Percentiles rank a stretch among this genome's conserved stretches.
phyloP scores from a whole-genome alignment of 75 land plant species.

The Sequoia sempervirens region DNA sequence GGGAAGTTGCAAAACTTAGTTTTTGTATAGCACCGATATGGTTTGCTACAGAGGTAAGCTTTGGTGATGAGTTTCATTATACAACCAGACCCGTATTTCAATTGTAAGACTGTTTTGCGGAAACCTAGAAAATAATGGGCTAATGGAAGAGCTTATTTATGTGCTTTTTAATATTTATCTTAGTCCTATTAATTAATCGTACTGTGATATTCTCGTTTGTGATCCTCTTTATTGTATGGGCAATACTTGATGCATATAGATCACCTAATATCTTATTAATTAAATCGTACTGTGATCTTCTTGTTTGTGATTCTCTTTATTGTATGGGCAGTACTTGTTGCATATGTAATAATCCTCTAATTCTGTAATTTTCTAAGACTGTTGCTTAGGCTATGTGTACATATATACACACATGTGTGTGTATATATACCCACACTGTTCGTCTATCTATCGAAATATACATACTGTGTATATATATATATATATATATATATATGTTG shows the following conservation, averaged over 20 bases:
- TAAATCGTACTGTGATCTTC: too few relatives aligned
- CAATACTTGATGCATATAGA: neutral
- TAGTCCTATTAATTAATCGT: too few relatives aligned
- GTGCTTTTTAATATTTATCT: neutral
- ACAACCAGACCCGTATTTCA: neutral
- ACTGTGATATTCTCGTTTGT: too few relatives aligned
- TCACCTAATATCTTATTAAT: neutral
- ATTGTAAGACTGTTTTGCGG: neutral
- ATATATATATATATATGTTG: too few relatives aligned
- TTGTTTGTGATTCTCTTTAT: neutral
- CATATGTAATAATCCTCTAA: neutral
- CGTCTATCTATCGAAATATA: neutral
- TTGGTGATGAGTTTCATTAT: neutral
- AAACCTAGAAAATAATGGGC: neutral
- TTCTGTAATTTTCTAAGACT: neutral
- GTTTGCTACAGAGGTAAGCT: conserved; percentile 87
- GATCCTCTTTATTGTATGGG: too few relatives aligned
- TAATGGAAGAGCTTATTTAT: neutral
- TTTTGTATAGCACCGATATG: conserved; percentile 81
- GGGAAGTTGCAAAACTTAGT: conserved; percentile 66
- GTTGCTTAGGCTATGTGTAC: neutral
- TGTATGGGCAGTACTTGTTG: neutral
- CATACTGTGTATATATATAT: too few relatives aligned
- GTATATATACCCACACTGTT: too few relatives aligned
- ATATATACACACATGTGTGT: too few relatives aligned